Evolutionary conservation across 73 alveolate species (phyloP).

Genomic region (Paramecium primaurelia): DNA sequence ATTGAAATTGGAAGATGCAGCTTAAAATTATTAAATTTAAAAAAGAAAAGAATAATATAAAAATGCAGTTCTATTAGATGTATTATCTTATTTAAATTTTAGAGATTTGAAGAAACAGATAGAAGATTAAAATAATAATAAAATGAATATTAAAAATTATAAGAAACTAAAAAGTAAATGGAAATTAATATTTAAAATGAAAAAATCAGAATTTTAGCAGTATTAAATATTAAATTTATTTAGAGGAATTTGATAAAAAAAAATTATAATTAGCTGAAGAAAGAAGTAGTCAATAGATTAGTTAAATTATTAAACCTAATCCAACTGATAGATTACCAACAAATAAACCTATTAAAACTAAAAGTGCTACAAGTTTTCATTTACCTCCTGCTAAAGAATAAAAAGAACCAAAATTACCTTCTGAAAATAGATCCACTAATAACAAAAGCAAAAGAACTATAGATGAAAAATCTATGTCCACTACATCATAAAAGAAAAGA

Average conservation of each 20-base stretch:
- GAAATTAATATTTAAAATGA: neutral
- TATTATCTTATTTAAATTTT: neutral
- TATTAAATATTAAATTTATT: neutral
- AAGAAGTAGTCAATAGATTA: neutral
- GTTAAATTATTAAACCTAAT: neutral
- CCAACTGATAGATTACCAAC: neutral
- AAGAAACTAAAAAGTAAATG: constrained; percentile 12
- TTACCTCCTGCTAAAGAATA: neutral
- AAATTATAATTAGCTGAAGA: neutral
- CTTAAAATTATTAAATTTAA: constrained; percentile 9
- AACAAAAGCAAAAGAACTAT: constrained; percentile 1
- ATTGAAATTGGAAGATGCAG: constrained; percentile 20
- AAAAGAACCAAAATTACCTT: neutral
- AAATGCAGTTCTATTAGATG: neutral
- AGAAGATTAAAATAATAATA: neutral
- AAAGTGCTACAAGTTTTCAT: constrained; percentile 36
- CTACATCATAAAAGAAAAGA: constrained; percentile 10
- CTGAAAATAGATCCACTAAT: constrained; percentile 14
- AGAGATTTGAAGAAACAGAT: constrained; percentile 23
- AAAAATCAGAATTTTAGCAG: neutral
- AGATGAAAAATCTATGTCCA: constrained; percentile 25
- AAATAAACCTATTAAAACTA: neutral
- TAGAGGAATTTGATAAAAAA: constrained; percentile 12
- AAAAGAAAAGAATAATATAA: constrained; percentile 25
- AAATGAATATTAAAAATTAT: neutral